Conservation (phyloP, 1,284 basidiomycete genomes). For the Pisolithus thermaeus region DNA sequence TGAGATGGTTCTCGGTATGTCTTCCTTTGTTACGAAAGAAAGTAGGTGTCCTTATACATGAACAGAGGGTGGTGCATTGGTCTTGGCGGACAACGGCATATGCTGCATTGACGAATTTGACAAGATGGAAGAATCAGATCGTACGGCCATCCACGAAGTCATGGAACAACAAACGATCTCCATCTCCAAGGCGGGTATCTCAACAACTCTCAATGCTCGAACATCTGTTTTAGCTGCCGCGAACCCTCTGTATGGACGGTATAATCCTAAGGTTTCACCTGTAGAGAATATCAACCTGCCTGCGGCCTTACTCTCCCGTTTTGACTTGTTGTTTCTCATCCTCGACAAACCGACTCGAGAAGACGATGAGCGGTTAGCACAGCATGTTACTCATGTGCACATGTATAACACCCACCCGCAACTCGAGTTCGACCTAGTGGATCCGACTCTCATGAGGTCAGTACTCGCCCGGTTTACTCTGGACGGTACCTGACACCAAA, state of each 20-base stretch:
- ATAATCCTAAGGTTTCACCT: conserved; percentile 95
- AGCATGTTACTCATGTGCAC: conserved; percentile 97
- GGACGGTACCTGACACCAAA: conserved; percentile 6
- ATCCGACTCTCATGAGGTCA: conserved; percentile 84
- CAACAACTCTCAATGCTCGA: conserved; percentile 97
- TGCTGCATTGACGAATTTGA: conserved; percentile 99
- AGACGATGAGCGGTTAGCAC: conserved; percentile 92
- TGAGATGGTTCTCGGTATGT: conserved; percentile 95
- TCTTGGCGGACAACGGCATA: conserved; percentile 98
- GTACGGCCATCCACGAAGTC: conserved; percentile 99
- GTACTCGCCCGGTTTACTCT: conserved; percentile 11
- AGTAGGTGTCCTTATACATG: conserved; percentile 4
- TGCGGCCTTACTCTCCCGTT: conserved; percentile 92
- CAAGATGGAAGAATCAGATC: conserved; percentile 98
- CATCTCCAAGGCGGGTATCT: conserved; percentile 98
- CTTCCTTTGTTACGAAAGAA: not conserved
- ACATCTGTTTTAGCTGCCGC: conserved; percentile 98
- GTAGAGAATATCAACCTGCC: conserved; percentile 99
- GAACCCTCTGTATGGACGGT: conserved; percentile 96
- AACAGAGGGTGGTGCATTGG: conserved; percentile 96
- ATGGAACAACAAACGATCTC: conserved; percentile 99
- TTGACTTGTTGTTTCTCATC: conserved; percentile 96
- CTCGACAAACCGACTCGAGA: conserved; percentile 93
- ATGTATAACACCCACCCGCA: conserved; percentile 92
- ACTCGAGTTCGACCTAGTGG: conserved; percentile 79